phyloP scores from a whole-genome alignment of 345 rosid genomes.

The Excoecaria agallocha region DNA sequence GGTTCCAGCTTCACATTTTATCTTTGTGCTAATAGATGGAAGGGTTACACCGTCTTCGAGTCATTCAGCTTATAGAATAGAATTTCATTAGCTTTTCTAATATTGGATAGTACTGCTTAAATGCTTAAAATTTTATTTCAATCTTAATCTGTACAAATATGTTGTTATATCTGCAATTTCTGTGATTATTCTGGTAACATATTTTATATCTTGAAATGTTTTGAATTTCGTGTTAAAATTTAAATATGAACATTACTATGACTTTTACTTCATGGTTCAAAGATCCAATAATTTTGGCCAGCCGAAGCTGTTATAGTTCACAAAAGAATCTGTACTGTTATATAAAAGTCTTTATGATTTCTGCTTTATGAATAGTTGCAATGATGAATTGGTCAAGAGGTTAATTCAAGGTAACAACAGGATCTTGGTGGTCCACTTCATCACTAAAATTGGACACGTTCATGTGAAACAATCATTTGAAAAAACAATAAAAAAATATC shows the following conservation, averaged over 20 bases:
- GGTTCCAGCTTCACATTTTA: too few species aligned
- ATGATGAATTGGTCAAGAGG: neutral
- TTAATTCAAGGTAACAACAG: neutral
- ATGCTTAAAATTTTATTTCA: too few species aligned
- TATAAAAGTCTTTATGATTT: neutral
- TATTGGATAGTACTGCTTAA: too few species aligned
- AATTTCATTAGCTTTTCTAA: too few species aligned
- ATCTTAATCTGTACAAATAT: too few species aligned
- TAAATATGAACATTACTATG: neutral
- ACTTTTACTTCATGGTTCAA: neutral
- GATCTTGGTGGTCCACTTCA: neutral
- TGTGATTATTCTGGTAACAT: neutral
- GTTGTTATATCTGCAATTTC: too few species aligned
- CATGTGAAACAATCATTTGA: constrained; percentile 5
- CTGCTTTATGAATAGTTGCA: neutral
- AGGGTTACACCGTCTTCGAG: too few species aligned
- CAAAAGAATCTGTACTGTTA: neutral
- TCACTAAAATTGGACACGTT: neutral
- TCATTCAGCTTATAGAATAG: too few species aligned
- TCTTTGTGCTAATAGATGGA: too few species aligned
- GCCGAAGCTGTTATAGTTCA: neutral
- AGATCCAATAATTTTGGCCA: neutral
- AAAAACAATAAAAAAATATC: too few species aligned
- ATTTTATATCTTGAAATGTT: neutral
- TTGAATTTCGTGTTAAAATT: neutral